Base-by-base conservation (phyloP, 2,329 filamentous ascomycete species). In the Trichophyton rubrum region DNA sequence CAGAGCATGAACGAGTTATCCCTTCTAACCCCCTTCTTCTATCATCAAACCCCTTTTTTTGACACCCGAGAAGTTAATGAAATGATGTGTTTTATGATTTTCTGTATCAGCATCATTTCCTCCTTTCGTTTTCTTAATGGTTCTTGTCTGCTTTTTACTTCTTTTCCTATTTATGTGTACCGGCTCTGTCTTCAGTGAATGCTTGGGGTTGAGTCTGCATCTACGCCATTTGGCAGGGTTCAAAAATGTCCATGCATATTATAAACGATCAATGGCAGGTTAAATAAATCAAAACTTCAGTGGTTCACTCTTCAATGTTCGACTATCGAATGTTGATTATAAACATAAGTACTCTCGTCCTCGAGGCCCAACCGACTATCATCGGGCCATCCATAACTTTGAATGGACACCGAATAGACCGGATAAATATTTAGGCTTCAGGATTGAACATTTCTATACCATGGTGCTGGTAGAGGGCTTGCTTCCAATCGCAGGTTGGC, bases 1-100 rank as follows among this genome's bases (percentile, higher is more conserved):
- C 68, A 78, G 78, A 71, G 74, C 76, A 69, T 79, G 74, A 75
- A 69, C 64, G 68, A 64, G 66, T 24, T 56, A 55, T 17, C 33
- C 51, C 33, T 55, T 55, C 11, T 53, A 35, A 55, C 63, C 60
- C 41, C 58, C 60, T 62, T 64, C 53, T 40, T 59, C 13, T 3
- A 53, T 30, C 22, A 13, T 3, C 17, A 17, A 66, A 62, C 63
- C 65, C 20, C 45, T 27, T 27, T 51, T 35, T 55, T 55, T 55
- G 15, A n/a, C 51, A 35, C 24, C 30, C 30, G 38, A 55, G 51
- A 51, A 55, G 51, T 55, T 55, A 55, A 51, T 58, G 59, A 59
- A 47, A 45, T 59, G 35, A 51, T 60, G 45, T 60, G 38, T 59
- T 38, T 60, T 43, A 62, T 61, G 59, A 60, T 60, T 62, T 45